phyloP scores from a whole-genome alignment of 2,329 filamentous ascomycete genomes.

The Ophioceras dolichostomum region DNA sequence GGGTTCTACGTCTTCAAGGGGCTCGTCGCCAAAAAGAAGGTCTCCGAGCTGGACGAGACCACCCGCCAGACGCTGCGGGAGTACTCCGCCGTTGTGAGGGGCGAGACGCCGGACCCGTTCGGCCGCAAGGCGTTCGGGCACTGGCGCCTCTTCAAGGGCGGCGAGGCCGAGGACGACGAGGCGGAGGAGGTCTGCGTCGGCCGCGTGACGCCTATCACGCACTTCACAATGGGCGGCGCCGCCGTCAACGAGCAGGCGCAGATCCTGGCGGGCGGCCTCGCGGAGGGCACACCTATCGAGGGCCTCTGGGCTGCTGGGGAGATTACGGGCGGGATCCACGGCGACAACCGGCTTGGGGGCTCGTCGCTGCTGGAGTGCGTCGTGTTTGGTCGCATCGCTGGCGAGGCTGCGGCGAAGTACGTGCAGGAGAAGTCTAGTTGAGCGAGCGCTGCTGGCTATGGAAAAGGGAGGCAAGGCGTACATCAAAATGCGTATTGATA shows the following conservation, averaged over 20 bases:
- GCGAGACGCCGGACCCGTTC: conserved; percentile 26
- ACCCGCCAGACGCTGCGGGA: conserved; percentile 30
- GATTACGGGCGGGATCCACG: conserved; percentile 52
- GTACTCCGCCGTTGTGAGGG: conserved; percentile 33
- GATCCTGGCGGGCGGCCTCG: conserved; percentile 29
- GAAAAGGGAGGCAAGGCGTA: too few species aligned
- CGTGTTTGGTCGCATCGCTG: conserved; percentile 49
- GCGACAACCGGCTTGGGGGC: conserved; percentile 48
- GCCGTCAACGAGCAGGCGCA: conserved; percentile 40
- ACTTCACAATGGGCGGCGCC: conserved; percentile 57
- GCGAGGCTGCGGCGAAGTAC: conserved; percentile 26
- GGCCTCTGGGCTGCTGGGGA: conserved; percentile 53
- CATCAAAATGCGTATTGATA: too few species aligned
- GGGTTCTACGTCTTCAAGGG: conserved; percentile 54
- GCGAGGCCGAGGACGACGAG: conserved; percentile 27
- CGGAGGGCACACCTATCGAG: conserved; percentile 27
- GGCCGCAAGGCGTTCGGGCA: conserved; percentile 38
- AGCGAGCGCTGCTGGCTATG: too few species aligned
- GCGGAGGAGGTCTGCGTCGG: conserved; percentile 46
- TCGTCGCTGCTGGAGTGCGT: conserved; percentile 51
- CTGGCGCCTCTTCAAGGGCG: conserved; percentile 35
- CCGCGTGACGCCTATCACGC: conserved; percentile 47
- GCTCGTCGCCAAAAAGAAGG: conserved; percentile 41
- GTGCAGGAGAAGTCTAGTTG: background rate
- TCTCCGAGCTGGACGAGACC: conserved; percentile 31